Evolutionary conservation across 2,329 filamentous ascomycete species (phyloP), one percentile per base, ranked within the genome.

Genomic region (Paecilomyces fulvus): DNA sequence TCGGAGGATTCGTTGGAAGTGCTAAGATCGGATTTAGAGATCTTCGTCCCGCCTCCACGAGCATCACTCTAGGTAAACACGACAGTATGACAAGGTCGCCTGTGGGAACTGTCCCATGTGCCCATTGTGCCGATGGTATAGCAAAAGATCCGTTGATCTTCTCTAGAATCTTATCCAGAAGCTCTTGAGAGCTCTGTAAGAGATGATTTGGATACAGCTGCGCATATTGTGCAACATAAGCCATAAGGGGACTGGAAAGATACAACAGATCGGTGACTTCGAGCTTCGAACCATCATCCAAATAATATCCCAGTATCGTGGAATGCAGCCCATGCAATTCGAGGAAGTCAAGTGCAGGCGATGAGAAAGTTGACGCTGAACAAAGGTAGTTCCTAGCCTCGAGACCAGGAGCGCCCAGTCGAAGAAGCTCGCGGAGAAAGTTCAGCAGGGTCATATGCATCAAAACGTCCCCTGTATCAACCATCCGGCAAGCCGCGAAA

Each of bases 381-480:
- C 69, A 65, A 30, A 67, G 62, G 54, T 63, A 63, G 49, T 61
- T 64, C 54, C 65, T 64, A 51, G 66, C 64, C 25, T 60, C 61
- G 33, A 75, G 63, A 53, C 72, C 68, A 1, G 72, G 72, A 8
- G 70, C 67, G 53, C 69, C 70, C 2, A 76, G 74, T 30, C 72
- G 71, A 30, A 85, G 71, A 2, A 84, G 67, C n/a, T 80, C 76
- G 20, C 77, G 74, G 64, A 77, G 83, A 66, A 84, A 85, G 59
- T 82, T 77, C 58, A 85, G 72, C 48, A 84, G 69, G 4, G 79
- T 81, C 70, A 83, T 79, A 60, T 84, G 78, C 80, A 85, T 82
- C 51, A 86, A 70, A 3, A 84, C 75, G 63, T 86, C 83, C 30
- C 77, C 76, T 50, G 70, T 74, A 58, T 86, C 78, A 2, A 84